These are phyloP conservation scores for Diplodia sapinea DNA, from an alignment of 2,329 filamentous ascomycete species.

Conservation along the genomic window DNA sequence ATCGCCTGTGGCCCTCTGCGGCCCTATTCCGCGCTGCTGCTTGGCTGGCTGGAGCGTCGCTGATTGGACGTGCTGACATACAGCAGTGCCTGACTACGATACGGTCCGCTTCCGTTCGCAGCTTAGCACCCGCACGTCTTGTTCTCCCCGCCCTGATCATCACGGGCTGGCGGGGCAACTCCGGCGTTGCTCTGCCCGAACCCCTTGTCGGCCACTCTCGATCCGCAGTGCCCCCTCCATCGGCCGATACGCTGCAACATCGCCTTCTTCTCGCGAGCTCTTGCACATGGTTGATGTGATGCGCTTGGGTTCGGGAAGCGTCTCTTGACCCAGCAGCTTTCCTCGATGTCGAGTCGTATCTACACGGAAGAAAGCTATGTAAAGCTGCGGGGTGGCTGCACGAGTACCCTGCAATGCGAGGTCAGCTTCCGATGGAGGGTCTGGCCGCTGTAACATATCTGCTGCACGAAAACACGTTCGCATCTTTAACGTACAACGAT, in stretches of 20 bases:
- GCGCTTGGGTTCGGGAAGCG: constrained; percentile 7
- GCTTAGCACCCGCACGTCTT: background rate
- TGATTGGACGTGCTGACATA: constrained; percentile 14
- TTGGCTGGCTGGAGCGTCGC: background rate
- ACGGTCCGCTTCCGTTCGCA: background rate
- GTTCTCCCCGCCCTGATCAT: constrained; percentile 19
- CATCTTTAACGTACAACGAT: too few relatives aligned
- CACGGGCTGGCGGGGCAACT: background rate
- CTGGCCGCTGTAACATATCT: too few relatives aligned
- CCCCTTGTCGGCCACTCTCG: background rate
- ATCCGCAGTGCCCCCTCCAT: background rate
- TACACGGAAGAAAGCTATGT: too few relatives aligned
- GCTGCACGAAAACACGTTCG: too few relatives aligned
- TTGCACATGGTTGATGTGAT: background rate
- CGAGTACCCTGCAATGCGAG: too few relatives aligned
- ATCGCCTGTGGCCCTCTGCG: background rate
- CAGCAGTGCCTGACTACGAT: background rate
- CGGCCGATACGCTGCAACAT: background rate
- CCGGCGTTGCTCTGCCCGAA: too few relatives aligned
- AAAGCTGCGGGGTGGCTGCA: too few relatives aligned
- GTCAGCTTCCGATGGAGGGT: too few relatives aligned
- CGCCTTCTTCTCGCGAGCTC: background rate
- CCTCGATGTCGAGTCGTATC: too few relatives aligned
- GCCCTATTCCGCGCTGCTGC: background rate
- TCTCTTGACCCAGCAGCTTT: background rate